A percentile compares a stretch with the other conserved stretches of the same genome.
phyloP scores from a whole-genome alignment of 1,139 yeast species.

The Sugiyamaella grinbergsii region DNA sequence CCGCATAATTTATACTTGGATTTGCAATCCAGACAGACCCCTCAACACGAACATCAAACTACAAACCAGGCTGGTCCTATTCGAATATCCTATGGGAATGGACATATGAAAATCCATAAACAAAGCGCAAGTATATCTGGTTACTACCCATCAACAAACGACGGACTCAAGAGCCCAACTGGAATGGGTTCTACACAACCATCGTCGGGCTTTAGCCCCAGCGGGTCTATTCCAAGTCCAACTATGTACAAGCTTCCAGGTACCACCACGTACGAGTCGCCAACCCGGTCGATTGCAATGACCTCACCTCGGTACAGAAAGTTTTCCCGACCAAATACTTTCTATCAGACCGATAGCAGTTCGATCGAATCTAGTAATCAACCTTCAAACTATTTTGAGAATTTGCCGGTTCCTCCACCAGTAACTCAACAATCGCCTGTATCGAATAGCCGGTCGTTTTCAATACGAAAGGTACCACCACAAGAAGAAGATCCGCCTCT shows the following conservation, averaged over 20 bases:
- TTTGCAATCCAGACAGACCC: slow-evolving; percentile 5
- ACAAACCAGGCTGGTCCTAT: too few relatives aligned
- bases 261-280: slow-evolving; percentile 1
- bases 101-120: slow-evolving; percentile 16
- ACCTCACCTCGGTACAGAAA: slow-evolving; percentile 18
- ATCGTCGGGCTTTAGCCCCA: slow-evolving; percentile 4
- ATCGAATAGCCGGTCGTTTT: slow-evolving; percentile 18
- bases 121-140: slow-evolving; percentile 18
- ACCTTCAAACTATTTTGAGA: not conserved
- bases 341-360: slow-evolving; percentile 19
- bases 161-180: not conserved
- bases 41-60: too few relatives aligned
- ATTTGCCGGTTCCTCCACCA: slow-evolving; percentile 16
- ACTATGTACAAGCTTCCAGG: not conserved
- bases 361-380: too few relatives aligned
- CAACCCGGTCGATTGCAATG: slow-evolving; percentile 11
- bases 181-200: not conserved
- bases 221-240: not conserved
- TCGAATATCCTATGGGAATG: too few relatives aligned
- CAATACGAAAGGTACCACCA: slow-evolving; percentile 18
- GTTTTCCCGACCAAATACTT: slow-evolving; percentile 22
- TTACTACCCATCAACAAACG: slow-evolving; percentile 2
- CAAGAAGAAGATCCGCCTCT: not conserved
- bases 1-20: slow-evolving; percentile 9
- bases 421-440: not conserved